Evolutionary conservation across 768 basidiomycete genomes (phyloP).

Genomic region (Leucocoprinus birnbaumii): DNA sequence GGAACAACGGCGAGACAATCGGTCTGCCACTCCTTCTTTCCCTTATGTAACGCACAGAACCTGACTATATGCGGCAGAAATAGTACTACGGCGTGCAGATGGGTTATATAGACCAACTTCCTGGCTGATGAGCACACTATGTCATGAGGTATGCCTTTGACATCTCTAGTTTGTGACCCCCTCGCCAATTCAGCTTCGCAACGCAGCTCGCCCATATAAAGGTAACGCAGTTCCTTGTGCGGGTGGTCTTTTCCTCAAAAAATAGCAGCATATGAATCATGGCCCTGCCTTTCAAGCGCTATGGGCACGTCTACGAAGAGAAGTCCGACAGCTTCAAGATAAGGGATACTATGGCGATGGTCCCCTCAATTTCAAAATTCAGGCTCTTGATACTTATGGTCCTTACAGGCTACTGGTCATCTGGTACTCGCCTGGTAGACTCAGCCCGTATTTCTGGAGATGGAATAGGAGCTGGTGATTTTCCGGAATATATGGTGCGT

Average conservation of each 20-base stretch:
- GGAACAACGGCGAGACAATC: constrained; percentile 80
- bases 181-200: constrained; percentile 3
- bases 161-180: constrained; percentile 1
- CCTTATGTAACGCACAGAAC: neutral
- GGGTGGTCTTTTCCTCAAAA: neutral
- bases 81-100: constrained; percentile 63
- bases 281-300: constrained; percentile 72
- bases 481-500: constrained; percentile 77
- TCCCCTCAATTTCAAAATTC: constrained; percentile 19
- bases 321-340: constrained; percentile 68
- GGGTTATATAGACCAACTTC: constrained; percentile 61
- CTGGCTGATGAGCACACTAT: constrained; percentile 75
- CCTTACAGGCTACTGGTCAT: constrained; percentile 74
- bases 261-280: constrained; percentile 73
- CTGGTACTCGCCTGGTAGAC: constrained; percentile 68
- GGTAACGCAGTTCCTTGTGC: constrained; percentile 31
- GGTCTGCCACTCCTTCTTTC: constrained; percentile 35
- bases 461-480: constrained; percentile 50
- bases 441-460: constrained; percentile 51
- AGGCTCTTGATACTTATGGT: neutral
- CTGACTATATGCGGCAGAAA: constrained; percentile 42
- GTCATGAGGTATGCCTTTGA: constrained; percentile 65
- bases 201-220: constrained; percentile 78
- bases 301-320: constrained; percentile 62
- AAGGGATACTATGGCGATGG: constrained; percentile 85